Percentiles rank a stretch among this genome's conserved stretches.
phyloP scores from a whole-genome alignment of 768 basidiomycete species.

The Boletus pseudopeckii region DNA sequence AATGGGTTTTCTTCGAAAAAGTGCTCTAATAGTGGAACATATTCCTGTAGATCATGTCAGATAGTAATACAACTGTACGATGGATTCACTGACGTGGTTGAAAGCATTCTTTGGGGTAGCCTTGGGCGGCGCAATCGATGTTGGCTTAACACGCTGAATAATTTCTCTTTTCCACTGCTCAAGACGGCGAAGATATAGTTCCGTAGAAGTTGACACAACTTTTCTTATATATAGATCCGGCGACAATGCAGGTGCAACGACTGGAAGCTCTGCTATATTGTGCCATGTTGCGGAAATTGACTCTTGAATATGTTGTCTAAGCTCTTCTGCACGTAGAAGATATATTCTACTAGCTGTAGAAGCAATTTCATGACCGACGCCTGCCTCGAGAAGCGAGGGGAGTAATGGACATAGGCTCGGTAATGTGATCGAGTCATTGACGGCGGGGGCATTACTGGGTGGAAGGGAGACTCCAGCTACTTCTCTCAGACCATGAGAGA shows the following conservation, averaged over 20 bases:
- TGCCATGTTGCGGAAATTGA: background rate
- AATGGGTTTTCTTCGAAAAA: conserved; percentile 16
- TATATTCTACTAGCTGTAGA: background rate
- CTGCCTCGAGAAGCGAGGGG: background rate
- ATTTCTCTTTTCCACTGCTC: conserved; percentile 3
- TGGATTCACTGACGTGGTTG: background rate
- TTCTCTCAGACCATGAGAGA: background rate
- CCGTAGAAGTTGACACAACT: background rate
- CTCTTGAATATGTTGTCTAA: background rate
- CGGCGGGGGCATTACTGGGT: background rate
- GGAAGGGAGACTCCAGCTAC: background rate
- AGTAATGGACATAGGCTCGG: background rate
- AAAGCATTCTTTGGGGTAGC: background rate
- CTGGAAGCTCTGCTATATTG: background rate
- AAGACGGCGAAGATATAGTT: background rate
- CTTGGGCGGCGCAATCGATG: fast-evolving
- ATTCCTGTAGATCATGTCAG: background rate
- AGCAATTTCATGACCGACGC: background rate
- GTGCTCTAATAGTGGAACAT: conserved; percentile 4
- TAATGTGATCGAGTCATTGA: background rate
- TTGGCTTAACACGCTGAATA: background rate
- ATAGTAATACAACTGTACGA: fast-evolving
- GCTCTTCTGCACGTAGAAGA: background rate
- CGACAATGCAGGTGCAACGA: fast-evolving
- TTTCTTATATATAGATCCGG: background rate